Base-by-base conservation (phyloP, 148 eudicot genomes). In the Rhododendron griersonianum region DNA sequence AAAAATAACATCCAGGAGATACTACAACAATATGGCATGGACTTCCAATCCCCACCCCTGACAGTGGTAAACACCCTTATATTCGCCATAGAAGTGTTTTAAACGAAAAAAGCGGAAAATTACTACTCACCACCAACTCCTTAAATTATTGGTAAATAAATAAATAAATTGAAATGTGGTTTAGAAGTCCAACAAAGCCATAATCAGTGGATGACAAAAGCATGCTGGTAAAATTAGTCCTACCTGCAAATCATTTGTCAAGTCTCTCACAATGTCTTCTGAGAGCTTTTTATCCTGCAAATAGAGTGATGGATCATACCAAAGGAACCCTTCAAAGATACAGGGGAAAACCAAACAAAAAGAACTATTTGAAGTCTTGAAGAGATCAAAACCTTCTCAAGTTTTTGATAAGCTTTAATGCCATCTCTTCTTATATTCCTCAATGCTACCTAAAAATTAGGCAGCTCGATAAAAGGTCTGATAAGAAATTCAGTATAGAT, bases 381-480 rank as follows among this genome's bases (percentile, higher is more conserved):
- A 61, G 78, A 61, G 84, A 75, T 87, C 74, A 88, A 87, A 82
- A 96, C 99, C 99, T 96, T 95, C 91, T 94, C 92, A 81, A 96
- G 98, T 86, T 95, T 96, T 28, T 96, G 96, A 84, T 96, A 96
- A 69, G 98, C 90, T 91, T 94, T 96, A 86, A 94, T 84, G 45
- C 98, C 99, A 91, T 96, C 99, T 89, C 98, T 96, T 91, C 98
- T 93, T 86, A 95, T 94, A 85, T 95, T 95, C 91, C 99, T 93
- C 88, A 96, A 30, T 82, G 99, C 99, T 57, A 96, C 98, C 99
- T 95, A 86, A 61, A 89, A 77, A 79, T 80, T 65, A 76, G 57
- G 41, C 67, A 80, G 84, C 79, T 47, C 45, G 37, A 61, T 18
- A 61, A n/a, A 41, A 59, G n/a, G 25, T 77, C 41, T 19, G 28